Conservation (phyloP, 1,284 basidiomycete species). For the Moesziomyces globuligerus region DNA sequence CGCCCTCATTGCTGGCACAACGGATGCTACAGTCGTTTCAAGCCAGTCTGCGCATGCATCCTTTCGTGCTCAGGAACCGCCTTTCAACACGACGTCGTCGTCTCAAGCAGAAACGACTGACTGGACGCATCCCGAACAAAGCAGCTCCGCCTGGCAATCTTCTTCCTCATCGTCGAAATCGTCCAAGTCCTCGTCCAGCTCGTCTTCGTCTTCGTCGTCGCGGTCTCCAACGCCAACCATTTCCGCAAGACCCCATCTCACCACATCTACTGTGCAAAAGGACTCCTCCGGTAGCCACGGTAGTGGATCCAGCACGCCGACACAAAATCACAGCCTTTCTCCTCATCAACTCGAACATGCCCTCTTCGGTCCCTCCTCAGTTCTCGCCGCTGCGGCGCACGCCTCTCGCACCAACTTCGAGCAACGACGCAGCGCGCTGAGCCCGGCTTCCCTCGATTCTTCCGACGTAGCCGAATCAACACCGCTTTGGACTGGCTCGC, state of each 20-base stretch:
- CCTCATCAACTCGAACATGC: slow-evolving; percentile 27
- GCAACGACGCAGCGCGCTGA: slow-evolving; percentile 12
- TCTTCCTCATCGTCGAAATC: slow-evolving; percentile 22
- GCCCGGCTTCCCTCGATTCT: slow-evolving; percentile 11
- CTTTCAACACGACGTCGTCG: not conserved
- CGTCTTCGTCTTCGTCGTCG: slow-evolving; percentile 32
- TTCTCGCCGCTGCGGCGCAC: slow-evolving; percentile 23
- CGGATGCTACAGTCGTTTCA: too few relatives aligned
- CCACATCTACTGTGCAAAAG: slow-evolving; percentile 31
- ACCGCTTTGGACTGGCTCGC: slow-evolving; percentile 35
- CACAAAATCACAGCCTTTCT: slow-evolving; percentile 24
- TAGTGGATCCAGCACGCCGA: slow-evolving; percentile 40
- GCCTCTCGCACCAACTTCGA: slow-evolving; percentile 11
- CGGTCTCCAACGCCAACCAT: slow-evolving; percentile 24
- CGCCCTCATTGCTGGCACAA: slow-evolving; percentile 8
- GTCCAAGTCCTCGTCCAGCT: slow-evolving; percentile 24
- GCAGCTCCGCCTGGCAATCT: slow-evolving; percentile 18
- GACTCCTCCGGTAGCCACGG: slow-evolving; percentile 29
- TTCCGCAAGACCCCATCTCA: slow-evolving; percentile 23
- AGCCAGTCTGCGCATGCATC: not conserved
- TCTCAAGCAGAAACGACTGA: not conserved
- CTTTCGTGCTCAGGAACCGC: not conserved
- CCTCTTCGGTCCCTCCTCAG: slow-evolving; percentile 17
- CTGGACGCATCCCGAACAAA: slow-evolving; percentile 9
- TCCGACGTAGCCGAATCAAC: slow-evolving; percentile 19